Evolutionary conservation across 768 basidiomycete genomes (phyloP).

Genomic region (Tricholoma furcatifolium): DNA sequence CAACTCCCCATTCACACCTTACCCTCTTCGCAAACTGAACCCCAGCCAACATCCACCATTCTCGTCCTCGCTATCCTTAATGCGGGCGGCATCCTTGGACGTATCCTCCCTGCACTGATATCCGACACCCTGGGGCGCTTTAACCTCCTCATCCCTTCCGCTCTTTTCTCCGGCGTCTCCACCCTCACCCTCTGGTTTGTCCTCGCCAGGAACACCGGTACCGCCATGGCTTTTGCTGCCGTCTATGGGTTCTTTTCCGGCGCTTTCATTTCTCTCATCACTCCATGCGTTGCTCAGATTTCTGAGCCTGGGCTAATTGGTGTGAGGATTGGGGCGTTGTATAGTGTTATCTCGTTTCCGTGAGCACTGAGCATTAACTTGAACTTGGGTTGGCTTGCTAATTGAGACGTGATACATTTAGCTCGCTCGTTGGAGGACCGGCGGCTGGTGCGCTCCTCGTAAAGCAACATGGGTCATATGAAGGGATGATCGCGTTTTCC

Average conservation of each 20-base stretch:
- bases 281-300: conserved; percentile 67
- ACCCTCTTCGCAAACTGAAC: neutral
- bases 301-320: conserved; percentile 60
- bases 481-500: conserved; percentile 56
- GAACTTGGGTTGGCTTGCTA: neutral
- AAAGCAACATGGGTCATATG: conserved; percentile 40
- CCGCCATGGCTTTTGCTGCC: conserved; percentile 48
- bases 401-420: conserved; percentile 31
- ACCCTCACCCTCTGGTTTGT: conserved; percentile 60
- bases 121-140: conserved; percentile 67
- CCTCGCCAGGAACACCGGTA: conserved; percentile 23
- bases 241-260: conserved; percentile 67
- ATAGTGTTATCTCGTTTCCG: conserved; percentile 67
- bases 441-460: conserved; percentile 58
- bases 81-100: conserved; percentile 63
- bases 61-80: conserved; percentile 67
- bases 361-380: conserved; percentile 38
- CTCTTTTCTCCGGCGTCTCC: conserved; percentile 60
- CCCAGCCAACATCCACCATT: conserved; percentile 32
- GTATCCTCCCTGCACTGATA: conserved; percentile 59
- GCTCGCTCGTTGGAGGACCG: conserved; percentile 64
- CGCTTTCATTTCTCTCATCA: conserved; percentile 65
- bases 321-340: conserved; percentile 60
- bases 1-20: conserved; percentile 36
- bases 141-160: conserved; percentile 63